Conservation (phyloP, 225 moss, liverwort and hornwort genomes). For the Bryoerythrophyllum caledonicum region DNA sequence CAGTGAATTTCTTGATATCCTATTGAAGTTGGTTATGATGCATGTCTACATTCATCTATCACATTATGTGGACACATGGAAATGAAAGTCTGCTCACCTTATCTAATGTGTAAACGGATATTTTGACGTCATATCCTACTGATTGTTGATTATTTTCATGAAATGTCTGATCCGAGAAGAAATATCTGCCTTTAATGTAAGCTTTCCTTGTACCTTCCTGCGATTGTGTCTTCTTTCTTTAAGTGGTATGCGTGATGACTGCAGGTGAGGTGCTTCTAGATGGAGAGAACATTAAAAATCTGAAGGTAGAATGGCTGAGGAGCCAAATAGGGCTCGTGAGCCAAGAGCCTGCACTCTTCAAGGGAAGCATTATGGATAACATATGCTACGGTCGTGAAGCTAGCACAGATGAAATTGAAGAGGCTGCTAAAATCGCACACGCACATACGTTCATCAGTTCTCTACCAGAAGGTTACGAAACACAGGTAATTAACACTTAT, state of each 20-base stretch:
- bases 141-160: not conserved
- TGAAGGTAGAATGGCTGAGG: constrained; percentile 68
- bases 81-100: constrained; percentile 1
- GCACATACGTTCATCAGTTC: constrained; percentile 73
- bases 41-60: constrained; percentile 3
- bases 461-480: constrained; percentile 53
- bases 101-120: not conserved
- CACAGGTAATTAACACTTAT: constrained; percentile 45
- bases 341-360: constrained; percentile 73
- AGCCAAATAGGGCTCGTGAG: constrained; percentile 71
- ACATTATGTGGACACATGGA: not conserved
- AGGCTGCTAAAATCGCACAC: constrained; percentile 73
- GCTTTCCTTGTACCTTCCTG: constrained; percentile 19
- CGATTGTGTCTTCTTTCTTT: constrained; percentile 8
- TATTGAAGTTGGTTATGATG: constrained; percentile 16
- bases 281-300: constrained; percentile 61
- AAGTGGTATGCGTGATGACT: not conserved
- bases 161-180: constrained; percentile 10
- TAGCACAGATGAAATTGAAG: constrained; percentile 62
- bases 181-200: not conserved
- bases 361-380: constrained; percentile 60
- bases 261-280: constrained; percentile 68
- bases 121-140: constrained; percentile 1
- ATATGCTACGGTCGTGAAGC: constrained; percentile 67
- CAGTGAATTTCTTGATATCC: constrained; percentile 25